Conservation (phyloP, 345 rosid species). For the Excoecaria cochinchinensis region DNA sequence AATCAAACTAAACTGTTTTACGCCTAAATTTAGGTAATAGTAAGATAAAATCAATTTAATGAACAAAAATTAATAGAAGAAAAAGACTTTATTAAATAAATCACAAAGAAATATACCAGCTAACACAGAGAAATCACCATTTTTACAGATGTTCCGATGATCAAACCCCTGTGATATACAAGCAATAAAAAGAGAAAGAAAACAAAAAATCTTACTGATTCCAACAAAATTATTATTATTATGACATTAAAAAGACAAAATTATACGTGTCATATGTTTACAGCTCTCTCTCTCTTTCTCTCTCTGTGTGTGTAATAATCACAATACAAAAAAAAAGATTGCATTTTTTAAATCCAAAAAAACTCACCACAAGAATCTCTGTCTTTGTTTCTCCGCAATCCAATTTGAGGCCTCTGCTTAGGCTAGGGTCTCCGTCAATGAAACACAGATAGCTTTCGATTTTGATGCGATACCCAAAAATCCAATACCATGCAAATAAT, state of each 20-base stretch:
- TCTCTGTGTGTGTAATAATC: background rate
- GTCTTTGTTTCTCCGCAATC: conserved; percentile 26
- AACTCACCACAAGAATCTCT: conserved; percentile 29
- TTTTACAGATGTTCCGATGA: conserved; percentile 10
- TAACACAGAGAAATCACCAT: background rate
- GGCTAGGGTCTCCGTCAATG: conserved; percentile 14
- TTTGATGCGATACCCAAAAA: background rate
- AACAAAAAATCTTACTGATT: conserved; percentile 10
- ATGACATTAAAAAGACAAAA: conserved; percentile 11
- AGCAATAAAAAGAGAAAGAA: conserved; percentile 5
- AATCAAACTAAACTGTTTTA: background rate
- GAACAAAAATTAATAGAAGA: background rate
- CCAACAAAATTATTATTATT: conserved; percentile 24
- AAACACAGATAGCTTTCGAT: conserved; percentile 18
- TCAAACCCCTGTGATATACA: background rate
- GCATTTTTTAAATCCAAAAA: background rate
- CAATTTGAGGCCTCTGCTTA: conserved; percentile 19
- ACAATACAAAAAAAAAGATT: background rate
- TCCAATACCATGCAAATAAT: conserved; percentile 11
- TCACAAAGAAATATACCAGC: background rate
- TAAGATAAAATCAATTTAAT: background rate
- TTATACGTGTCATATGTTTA: conserved; percentile 26
- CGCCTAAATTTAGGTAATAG: background rate
- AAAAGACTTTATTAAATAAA: background rate
- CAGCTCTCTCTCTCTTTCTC: conserved; percentile 14